These are phyloP conservation scores for Apophysomyces elegans DNA, from an alignment of 371 early-diverging fungal genomes.

Conservation along the genomic window DNA sequence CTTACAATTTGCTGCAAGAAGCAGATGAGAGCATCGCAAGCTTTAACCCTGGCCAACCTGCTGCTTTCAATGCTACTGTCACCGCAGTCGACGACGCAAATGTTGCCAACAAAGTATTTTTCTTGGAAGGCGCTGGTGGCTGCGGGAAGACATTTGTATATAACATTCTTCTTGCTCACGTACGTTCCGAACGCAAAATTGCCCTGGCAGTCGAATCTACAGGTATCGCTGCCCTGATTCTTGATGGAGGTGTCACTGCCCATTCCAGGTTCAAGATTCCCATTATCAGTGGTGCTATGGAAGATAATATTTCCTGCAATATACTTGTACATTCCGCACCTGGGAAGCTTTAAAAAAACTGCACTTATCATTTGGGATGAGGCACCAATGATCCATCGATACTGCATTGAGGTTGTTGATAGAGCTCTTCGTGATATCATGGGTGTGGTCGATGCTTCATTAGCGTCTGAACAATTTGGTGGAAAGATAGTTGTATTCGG, in stretches of 20 bases:
- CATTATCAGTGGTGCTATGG: no score
- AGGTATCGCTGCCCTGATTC: no score
- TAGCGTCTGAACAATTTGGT: conserved; percentile 17
- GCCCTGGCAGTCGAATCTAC: no score
- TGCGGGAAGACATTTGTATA: conserved; percentile 27
- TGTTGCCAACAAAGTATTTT: conserved; percentile 12
- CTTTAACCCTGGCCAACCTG: conserved; percentile 10
- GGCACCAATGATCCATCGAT: conserved; percentile 16
- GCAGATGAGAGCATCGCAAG: neutral
- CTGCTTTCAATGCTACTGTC: conserved; percentile 14
- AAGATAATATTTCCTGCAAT: neutral
- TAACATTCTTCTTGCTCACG: conserved; percentile 17
- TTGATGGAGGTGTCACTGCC: no score
- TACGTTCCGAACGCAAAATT: conserved; percentile 10
- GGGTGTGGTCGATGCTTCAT: conserved; percentile 6
- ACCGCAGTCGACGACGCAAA: neutral
- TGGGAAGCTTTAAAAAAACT: neutral
- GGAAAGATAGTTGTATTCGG: conserved; percentile 21
- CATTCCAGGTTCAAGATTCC: no score
- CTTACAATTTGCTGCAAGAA: conserved; percentile 1
- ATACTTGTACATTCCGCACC: neutral
- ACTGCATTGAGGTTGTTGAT: neutral
- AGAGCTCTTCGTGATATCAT: conserved; percentile 9
- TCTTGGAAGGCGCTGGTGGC: conserved; percentile 24
- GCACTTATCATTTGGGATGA: conserved; percentile 24